Percentiles rank a stretch among this genome's conserved stretches.
These are phyloP conservation scores for Zygoascus bituminiphila DNA, from an alignment of 805 yeast species.

Conservation along the genomic window DNA sequence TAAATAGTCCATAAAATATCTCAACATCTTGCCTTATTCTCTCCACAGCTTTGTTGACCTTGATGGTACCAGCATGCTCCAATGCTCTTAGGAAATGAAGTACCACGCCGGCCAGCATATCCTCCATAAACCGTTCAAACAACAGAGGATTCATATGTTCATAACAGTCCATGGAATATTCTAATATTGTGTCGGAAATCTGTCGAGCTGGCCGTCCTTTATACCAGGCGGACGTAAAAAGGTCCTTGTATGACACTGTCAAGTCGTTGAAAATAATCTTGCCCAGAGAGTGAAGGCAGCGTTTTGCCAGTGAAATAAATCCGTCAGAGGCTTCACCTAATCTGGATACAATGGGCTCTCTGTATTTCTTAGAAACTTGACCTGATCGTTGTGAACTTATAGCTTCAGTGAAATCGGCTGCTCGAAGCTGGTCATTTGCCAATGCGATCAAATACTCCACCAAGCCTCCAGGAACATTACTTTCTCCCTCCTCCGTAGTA, in stretches of 20 bases:
- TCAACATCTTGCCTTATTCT: constrained; percentile 56
- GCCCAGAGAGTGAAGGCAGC: constrained; percentile 46
- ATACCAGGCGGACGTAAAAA: constrained; percentile 69
- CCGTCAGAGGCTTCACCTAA: constrained; percentile 68
- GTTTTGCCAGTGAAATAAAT: constrained; percentile 64
- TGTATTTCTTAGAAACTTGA: constrained; percentile 58
- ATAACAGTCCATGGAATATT: constrained; percentile 60
- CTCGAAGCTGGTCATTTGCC: constrained; percentile 75
- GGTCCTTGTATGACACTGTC: constrained; percentile 47
- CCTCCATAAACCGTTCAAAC: constrained; percentile 46
- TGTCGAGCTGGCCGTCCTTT: constrained; percentile 48
- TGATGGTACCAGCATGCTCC: constrained; percentile 35
- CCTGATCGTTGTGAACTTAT: constrained; percentile 56
- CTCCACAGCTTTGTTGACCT: constrained; percentile 33
- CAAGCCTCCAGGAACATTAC: constrained; percentile 59
- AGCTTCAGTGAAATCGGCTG: constrained; percentile 62
- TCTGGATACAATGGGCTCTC: constrained; percentile 47
- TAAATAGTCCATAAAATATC: constrained; percentile 44
- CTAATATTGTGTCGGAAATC: constrained; percentile 64
- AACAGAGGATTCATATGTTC: constrained; percentile 44
- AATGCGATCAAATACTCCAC: constrained; percentile 74
- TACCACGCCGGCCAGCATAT: constrained; percentile 44
- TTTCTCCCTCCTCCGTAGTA: constrained; percentile 32
- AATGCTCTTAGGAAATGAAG: constrained; percentile 43
- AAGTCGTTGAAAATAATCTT: constrained; percentile 68